Percentiles rank a stretch among this genome's conserved stretches.
Evolutionary conservation across 805 yeast genomes (phyloP).

Genomic region (Schwanniomyces yamadae): DNA sequence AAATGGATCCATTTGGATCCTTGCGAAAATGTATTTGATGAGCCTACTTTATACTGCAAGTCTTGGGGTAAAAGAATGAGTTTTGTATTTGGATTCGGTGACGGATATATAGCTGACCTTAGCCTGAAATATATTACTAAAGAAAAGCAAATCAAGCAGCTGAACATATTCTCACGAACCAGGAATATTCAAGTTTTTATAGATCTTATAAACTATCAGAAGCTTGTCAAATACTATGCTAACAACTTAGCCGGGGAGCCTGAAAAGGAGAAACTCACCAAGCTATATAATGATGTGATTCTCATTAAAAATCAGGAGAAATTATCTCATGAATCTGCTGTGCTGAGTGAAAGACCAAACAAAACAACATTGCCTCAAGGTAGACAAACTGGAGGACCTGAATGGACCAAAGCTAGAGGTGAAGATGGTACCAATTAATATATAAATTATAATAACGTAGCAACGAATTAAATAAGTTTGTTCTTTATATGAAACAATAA

Average conservation of each 20-base stretch:
- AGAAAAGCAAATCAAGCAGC: constrained; percentile 26
- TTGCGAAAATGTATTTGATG: constrained; percentile 83
- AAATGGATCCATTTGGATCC: constrained; percentile 89
- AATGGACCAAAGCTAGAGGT: constrained; percentile 78
- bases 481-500: too few relatives aligned
- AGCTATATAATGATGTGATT: constrained; percentile 35
- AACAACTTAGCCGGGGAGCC: neutral
- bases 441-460: too few relatives aligned
- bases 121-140: constrained; percentile 62
- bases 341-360: constrained; percentile 9
- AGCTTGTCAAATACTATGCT: constrained; percentile 13
- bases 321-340: constrained; percentile 13
- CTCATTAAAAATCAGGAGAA: constrained; percentile 35
- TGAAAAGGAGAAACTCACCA: constrained; percentile 9
- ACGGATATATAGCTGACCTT: constrained; percentile 65
- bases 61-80: constrained; percentile 97
- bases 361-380: constrained; percentile 38
- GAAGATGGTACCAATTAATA: too few relatives aligned
- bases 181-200: constrained; percentile 34
- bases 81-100: constrained; percentile 70
- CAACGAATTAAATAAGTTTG: too few relatives aligned
- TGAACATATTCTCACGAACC: constrained; percentile 48
- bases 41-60: constrained; percentile 70
- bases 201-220: constrained; percentile 31
- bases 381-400: constrained; percentile 72